Evolutionary conservation across 345 rosid genomes (phyloP).

Genomic region (Populus tremula): DNA sequence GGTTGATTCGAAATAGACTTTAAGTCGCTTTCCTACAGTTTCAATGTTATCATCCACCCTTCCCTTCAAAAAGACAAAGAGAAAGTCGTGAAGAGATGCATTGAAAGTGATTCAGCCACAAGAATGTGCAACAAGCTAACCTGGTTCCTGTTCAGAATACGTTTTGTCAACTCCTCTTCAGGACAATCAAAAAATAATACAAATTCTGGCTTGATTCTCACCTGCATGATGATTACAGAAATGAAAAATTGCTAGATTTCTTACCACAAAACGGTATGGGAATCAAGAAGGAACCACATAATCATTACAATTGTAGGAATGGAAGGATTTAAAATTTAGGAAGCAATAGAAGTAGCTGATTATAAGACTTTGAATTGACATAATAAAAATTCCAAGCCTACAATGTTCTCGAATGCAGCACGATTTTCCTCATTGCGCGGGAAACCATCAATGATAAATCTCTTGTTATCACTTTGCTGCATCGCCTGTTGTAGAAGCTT

Average conservation of each 20-base stretch:
- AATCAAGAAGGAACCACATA: neutral
- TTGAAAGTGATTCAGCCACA: neutral
- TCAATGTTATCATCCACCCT: conserved; percentile 75
- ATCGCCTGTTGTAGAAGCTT: conserved; percentile 74
- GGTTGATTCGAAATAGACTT: conserved; percentile 58
- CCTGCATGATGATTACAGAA: conserved; percentile 24
- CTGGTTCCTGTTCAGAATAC: conserved; percentile 67
- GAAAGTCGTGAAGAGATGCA: neutral
- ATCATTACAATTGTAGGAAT: neutral
- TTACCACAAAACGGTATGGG: neutral
- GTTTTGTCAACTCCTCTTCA: conserved; percentile 69
- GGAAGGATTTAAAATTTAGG: neutral
- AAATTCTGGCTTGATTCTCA: conserved; percentile 55
- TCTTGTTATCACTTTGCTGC: conserved; percentile 53
- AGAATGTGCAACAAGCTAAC: conserved; percentile 28
- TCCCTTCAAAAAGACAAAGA: conserved; percentile 39
- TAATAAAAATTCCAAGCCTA: conserved; percentile 26
- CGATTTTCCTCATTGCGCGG: conserved; percentile 85
- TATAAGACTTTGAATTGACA: neutral
- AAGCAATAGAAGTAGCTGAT: neutral
- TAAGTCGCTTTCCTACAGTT: conserved; percentile 59
- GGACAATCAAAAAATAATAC: conserved; percentile 60
- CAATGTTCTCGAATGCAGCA: conserved; percentile 61
- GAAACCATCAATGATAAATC: conserved; percentile 76
- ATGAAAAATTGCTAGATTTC: neutral